phyloP scores from a whole-genome alignment of 495 filamentous ascomycete genomes.

The Penicillium coffeae region DNA sequence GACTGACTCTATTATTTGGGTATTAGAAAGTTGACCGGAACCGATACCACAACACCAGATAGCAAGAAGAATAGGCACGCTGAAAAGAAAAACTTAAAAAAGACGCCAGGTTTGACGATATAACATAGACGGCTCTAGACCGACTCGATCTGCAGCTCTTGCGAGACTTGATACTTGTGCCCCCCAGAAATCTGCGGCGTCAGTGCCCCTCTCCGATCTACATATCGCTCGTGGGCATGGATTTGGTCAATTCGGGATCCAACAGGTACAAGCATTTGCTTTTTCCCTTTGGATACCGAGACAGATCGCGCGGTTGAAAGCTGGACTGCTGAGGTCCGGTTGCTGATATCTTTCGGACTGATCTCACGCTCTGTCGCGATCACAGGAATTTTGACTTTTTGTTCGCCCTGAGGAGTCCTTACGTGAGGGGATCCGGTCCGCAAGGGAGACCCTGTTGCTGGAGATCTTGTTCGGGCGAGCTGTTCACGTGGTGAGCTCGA shows the following conservation, averaged over 20 bases:
- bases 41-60: neutral
- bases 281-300: conserved; percentile 35
- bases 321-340: conserved; percentile 26
- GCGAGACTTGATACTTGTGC: conserved; percentile 34
- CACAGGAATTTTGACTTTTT: neutral
- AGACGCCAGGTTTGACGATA: neutral
- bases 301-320: conserved; percentile 41
- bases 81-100: neutral
- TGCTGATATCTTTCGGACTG: neutral
- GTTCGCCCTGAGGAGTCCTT: neutral
- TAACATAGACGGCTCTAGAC: conserved; percentile 13
- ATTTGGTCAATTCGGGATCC: conserved; percentile 22
- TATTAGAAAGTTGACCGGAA: neutral
- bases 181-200: conserved; percentile 30
- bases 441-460: neutral
- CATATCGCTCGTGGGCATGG: conserved; percentile 24
- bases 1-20: neutral
- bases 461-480: neutral
- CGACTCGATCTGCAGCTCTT: conserved; percentile 37
- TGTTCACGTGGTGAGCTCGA: neutral
- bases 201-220: conserved; percentile 16
- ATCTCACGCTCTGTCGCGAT: neutral
- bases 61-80: neutral
- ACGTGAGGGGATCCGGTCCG: neutral
- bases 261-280: conserved; percentile 37